phyloP scores from a whole-genome alignment of 345 rosid species.

The Ceriops zippeliana region DNA sequence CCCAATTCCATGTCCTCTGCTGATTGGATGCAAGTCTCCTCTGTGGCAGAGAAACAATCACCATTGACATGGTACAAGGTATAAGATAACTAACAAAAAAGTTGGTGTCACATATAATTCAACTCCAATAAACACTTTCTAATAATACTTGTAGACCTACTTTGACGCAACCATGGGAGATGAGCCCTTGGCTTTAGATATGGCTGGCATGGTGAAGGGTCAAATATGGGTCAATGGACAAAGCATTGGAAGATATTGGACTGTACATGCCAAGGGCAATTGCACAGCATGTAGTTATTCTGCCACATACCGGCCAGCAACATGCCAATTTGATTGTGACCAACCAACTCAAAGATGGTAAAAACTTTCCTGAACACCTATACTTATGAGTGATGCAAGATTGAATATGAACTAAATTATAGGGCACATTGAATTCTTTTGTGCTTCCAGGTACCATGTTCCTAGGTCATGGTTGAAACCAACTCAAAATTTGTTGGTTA shows the following conservation, averaged over 20 bases:
- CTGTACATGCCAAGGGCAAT: constrained; percentile 16
- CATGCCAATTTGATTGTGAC: constrained; percentile 29
- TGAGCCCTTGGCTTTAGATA: constrained; percentile 23
- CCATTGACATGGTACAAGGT: constrained; percentile 29
- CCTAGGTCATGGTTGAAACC: constrained; percentile 28
- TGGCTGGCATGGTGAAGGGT: constrained; percentile 25
- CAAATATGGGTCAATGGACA: constrained; percentile 24
- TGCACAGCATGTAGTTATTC: constrained; percentile 20
- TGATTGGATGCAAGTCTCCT: constrained; percentile 9
- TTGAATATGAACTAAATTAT: background rate
- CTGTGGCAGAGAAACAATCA: background rate
- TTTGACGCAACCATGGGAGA: constrained; percentile 25
- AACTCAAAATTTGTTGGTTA: constrained; percentile 18
- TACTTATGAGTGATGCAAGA: background rate
- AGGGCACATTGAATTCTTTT: background rate
- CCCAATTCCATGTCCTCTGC: constrained; percentile 3
- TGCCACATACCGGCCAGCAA: constrained; percentile 11
- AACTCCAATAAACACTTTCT: too few relatives aligned
- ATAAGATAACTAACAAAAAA: background rate
- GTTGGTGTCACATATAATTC: too few relatives aligned
- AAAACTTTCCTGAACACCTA: background rate
- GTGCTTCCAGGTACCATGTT: constrained; percentile 24
- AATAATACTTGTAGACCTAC: constrained; percentile 4
- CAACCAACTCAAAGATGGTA: constrained; percentile 26
- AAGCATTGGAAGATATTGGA: constrained; percentile 30